Conservation (phyloP, 208 protist species). For the Vickermania ingenoplastis region DNA sequence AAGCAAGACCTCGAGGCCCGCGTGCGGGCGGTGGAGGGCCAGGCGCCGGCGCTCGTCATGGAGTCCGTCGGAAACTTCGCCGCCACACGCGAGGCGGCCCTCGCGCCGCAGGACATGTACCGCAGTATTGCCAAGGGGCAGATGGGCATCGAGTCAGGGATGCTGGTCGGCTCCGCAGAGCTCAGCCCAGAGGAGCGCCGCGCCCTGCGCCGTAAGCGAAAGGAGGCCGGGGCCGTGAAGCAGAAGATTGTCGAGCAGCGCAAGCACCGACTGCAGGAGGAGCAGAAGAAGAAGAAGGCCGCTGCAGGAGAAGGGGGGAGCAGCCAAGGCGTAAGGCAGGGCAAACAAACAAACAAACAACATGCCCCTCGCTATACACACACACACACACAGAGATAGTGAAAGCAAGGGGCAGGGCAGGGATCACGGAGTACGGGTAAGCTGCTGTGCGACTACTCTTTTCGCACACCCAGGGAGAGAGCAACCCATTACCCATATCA, state of each 20-base stretch:
- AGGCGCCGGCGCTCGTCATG: slow-evolving; percentile 73
- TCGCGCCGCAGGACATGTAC: slow-evolving; percentile 87
- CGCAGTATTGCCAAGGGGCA: slow-evolving; percentile 41
- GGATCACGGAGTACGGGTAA: too few relatives aligned
- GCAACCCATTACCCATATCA: too few relatives aligned
- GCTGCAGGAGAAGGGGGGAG: background rate
- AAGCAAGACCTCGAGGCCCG: slow-evolving; percentile 77
- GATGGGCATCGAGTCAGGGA: slow-evolving; percentile 16
- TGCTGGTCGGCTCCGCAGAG: slow-evolving; percentile 50
- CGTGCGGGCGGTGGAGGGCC: slow-evolving; percentile 75
- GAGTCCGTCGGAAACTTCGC: slow-evolving; percentile 81
- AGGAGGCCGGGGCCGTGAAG: slow-evolving; percentile 31
- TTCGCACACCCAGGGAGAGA: too few relatives aligned
- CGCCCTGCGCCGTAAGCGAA: slow-evolving; percentile 69
- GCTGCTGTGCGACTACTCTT: too few relatives aligned
- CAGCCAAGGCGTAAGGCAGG: background rate
- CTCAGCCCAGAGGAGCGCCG: slow-evolving; percentile 60
- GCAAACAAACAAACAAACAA: background rate
- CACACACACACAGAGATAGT: background rate
- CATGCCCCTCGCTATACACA: background rate
- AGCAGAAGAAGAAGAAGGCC: slow-evolving; percentile 10
- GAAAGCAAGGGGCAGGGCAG: too few relatives aligned
- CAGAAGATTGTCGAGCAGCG: slow-evolving; percentile 19
- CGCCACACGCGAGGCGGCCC: slow-evolving; percentile 54
- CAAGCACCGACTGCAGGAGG: slow-evolving; percentile 25